Evolutionary conservation across 2,329 filamentous ascomycete species (phyloP).

Genomic region (Blastomyces parvus): DNA sequence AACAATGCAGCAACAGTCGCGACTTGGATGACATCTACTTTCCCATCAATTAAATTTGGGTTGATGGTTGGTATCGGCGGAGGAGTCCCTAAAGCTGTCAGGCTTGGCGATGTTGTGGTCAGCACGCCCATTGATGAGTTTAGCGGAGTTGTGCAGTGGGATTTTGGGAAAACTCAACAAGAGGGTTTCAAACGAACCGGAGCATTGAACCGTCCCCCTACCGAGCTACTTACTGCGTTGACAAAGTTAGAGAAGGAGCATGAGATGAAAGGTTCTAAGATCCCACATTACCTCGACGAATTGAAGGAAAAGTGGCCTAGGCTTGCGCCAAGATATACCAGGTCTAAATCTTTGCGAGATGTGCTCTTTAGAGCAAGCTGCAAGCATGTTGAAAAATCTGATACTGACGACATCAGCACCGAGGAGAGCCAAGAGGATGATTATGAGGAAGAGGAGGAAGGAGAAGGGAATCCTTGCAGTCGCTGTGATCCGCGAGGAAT

Average conservation of each 20-base stretch:
- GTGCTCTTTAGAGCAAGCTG: constrained; percentile 1
- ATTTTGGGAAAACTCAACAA: constrained; percentile 18
- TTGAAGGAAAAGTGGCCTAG: background rate
- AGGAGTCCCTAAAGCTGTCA: constrained; percentile 16
- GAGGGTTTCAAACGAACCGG: background rate
- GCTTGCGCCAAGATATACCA: background rate
- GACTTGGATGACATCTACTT: constrained; percentile 15
- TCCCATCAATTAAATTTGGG: constrained; percentile 18
- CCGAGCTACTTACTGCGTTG: background rate
- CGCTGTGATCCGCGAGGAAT: background rate
- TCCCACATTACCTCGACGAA: background rate
- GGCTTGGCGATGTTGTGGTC: constrained; percentile 13
- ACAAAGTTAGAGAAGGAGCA: background rate
- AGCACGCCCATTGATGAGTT: constrained; percentile 10
- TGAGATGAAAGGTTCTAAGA: background rate
- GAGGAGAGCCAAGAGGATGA: background rate
- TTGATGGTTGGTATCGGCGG: constrained; percentile 40
- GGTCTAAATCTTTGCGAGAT: background rate
- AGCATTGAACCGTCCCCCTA: constrained; percentile 1
- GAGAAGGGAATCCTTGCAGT: background rate
- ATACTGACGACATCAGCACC: background rate
- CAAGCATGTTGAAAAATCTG: background rate
- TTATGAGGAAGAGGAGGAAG: background rate
- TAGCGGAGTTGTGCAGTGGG: constrained; percentile 21
- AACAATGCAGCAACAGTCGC: constrained; percentile 14